Base-by-base conservation (phyloP, 345 rosid genomes). In the Syzygium jambos region DNA sequence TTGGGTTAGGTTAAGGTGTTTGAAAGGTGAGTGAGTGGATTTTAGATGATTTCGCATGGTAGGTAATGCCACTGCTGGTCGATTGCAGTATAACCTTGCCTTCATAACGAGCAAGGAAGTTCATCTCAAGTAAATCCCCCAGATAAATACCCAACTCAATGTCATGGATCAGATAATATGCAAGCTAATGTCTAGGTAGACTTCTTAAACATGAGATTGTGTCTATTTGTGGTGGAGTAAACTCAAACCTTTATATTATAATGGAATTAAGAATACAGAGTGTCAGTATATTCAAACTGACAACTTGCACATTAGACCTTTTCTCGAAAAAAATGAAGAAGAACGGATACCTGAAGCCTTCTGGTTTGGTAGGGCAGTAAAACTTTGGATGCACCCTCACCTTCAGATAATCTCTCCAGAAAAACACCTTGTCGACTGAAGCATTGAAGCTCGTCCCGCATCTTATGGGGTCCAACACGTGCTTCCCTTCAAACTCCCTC, bases 401-500 rank as follows among this genome's bases (percentile, higher is more conserved):
- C 93, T 93, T 94, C 52, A 94, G 90, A 85, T 87, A 93, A 88
- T 93, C 95, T 88, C 92, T 91, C 95, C 95, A 94, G 84, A 55
- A 92, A 13, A 91, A 88, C 14, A 88, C 88, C 34, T 92, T 85
- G 0, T 94, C 96, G 78, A 87, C 92, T 5, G 91, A 87, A 68
- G 90, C 16, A 85, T 93, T 93, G 88, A 93, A 93, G 87, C 95
- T 95, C 19, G 95, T 93, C 5, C 95, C 96, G 73, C 84, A 91
- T 87, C 94, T 89, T 49, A 93, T 91, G 2, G 95, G 92, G 34
- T 93, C 96, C 91, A 91, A 68, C 6, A 93, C 93, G 87, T 91
- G 86, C 86, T 95, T 93, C 30, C 90, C 93, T 86, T 61, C 83
- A 49, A 59, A 91, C 78, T 90, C 91, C 25, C 63, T 86, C 90